Percentiles rank a stretch among this genome's conserved stretches.
Evolutionary conservation across 1,284 basidiomycete genomes (phyloP).

Genomic region (Wallemia ichthyophaga): DNA sequence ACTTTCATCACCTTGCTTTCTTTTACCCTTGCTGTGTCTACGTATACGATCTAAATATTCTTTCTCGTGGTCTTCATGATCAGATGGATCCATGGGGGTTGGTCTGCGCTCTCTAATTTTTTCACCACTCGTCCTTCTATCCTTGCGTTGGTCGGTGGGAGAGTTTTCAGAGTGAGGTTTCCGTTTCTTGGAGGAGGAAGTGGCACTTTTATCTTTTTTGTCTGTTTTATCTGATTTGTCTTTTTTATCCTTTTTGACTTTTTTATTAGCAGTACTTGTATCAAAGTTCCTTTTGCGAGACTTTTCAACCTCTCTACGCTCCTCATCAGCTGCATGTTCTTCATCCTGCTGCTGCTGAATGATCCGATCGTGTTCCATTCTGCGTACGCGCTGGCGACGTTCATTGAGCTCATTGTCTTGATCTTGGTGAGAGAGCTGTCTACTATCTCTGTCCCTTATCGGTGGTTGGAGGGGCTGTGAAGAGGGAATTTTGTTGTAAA

Average conservation of each 20-base stretch:
- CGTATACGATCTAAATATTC: constrained; percentile 7
- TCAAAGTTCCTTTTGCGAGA: not conserved
- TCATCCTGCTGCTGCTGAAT: constrained; percentile 1
- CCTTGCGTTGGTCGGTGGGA: constrained; percentile 2
- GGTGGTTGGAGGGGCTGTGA: constrained; percentile 7
- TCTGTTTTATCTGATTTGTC: too few species aligned
- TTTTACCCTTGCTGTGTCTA: constrained; percentile 1
- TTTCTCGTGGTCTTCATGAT: constrained; percentile 6
- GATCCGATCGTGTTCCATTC: constrained; percentile 7
- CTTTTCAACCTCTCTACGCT: constrained; percentile 3
- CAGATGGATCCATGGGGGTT: too few species aligned
- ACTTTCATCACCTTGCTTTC: constrained; percentile 8
- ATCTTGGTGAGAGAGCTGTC: too few species aligned
- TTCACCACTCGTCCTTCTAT: not conserved
- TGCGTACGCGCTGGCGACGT: constrained; percentile 7
- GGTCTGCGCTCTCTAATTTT: not conserved
- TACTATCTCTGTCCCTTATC: constrained; percentile 10
- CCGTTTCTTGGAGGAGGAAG: constrained; percentile 4
- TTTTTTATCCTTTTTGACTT: constrained; percentile 10
- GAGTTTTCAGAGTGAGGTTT: not conserved
- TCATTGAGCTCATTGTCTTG: too few species aligned
- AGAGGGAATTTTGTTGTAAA: constrained; percentile 2
- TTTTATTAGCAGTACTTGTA: constrained; percentile 4
- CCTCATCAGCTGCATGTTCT: constrained; percentile 1
- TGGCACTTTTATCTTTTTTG: too few species aligned